Base-by-base conservation (phyloP, 2,329 filamentous ascomycete genomes). In the Penicillium sp. region DNA sequence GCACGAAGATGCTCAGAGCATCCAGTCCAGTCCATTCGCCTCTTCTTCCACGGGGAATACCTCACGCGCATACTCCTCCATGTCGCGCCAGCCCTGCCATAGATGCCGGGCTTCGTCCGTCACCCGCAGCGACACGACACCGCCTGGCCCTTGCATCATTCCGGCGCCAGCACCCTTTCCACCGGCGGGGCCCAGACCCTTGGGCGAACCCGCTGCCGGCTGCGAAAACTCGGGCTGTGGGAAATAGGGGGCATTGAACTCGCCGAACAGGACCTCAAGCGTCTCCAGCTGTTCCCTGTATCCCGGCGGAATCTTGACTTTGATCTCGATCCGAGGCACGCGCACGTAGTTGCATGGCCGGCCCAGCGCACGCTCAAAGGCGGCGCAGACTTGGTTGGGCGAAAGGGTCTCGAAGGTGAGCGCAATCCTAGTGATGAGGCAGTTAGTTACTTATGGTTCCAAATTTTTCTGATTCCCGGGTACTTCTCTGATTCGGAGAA, bases 31-130 rank as follows among this genome's bases (percentile, higher is more conserved):
- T 5, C 93, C 93, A 69, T 97, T 97, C 29, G 91, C 90, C 63
- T 92, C 88, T 74, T 99, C 94, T 72, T 99, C 94, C 12, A 96
- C 81, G 0, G 90, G 90, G 65, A 97, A 97, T 26, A 95, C 91
- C 70, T 97, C 94, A 45, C 89, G 82, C 1, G 93, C 93, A 70
- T 97, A 99, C 73, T 97, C 94, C 69, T 96, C 91, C 62, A 97
- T 82, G 28, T 90, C 89, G 49, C 94, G 82, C 61, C 90, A 90
- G 4, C 91, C 94, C 68, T 95, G 90, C 94, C 94, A 97, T 23
- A 99, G 76, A 62, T 87, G 82, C 56, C 93, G 78, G 1, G 92
- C 89, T 61, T 90, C 85, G 8, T 82, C 80, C 0, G 91, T 90
- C 59, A 88, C 88, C 59, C 81, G 84, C 75, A 68, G 85, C 83